Conservation (phyloP, 2,329 filamentous ascomycete species). For the Magnaporthales sp. region DNA sequence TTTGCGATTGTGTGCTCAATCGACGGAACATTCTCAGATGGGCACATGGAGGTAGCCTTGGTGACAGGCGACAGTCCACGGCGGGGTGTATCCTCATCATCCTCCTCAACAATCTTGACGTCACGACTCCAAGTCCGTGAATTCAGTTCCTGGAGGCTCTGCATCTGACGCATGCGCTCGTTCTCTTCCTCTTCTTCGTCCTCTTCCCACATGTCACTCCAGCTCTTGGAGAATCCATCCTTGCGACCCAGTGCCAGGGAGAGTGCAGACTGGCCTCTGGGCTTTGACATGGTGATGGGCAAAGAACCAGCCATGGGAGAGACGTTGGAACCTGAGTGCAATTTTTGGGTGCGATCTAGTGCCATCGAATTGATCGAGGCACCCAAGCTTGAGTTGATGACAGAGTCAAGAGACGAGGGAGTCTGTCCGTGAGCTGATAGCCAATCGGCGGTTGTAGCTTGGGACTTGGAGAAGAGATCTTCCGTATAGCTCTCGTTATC, state of each 20-base stretch:
- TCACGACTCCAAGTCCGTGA: slow-evolving; percentile 73
- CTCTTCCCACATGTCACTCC: slow-evolving; percentile 97
- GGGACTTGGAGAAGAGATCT: slow-evolving; percentile 76
- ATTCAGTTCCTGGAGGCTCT: slow-evolving; percentile 57
- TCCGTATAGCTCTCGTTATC: slow-evolving; percentile 71
- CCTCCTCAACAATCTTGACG: slow-evolving; percentile 40
- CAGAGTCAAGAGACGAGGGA: slow-evolving; percentile 76
- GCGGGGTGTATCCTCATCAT: slow-evolving; percentile 34
- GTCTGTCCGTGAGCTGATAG: slow-evolving; percentile 69
- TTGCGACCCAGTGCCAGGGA: slow-evolving; percentile 72
- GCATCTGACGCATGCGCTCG: slow-evolving; percentile 50
- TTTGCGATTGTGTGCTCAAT: slow-evolving; percentile 28
- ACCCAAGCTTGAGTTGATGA: slow-evolving; percentile 74
- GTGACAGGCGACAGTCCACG: slow-evolving; percentile 31
- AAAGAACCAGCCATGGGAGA: slow-evolving; percentile 60
- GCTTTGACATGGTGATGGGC: slow-evolving; percentile 72
- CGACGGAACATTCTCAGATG: slow-evolving; percentile 26
- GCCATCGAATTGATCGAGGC: slow-evolving; percentile 70
- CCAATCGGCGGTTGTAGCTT: slow-evolving; percentile 60
- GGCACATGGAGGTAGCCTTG: slow-evolving; percentile 28
- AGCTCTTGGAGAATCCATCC: slow-evolving; percentile 89
- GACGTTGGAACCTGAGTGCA: slow-evolving; percentile 27
- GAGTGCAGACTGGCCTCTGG: slow-evolving; percentile 60
- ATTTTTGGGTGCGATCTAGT: slow-evolving; percentile 36
- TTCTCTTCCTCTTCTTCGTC: slow-evolving; percentile 67